Evolutionary conservation across 495 filamentous ascomycete genomes (phyloP), one percentile per base, ranked within the genome.

Genomic region (Mycothermus thermophilus): DNA sequence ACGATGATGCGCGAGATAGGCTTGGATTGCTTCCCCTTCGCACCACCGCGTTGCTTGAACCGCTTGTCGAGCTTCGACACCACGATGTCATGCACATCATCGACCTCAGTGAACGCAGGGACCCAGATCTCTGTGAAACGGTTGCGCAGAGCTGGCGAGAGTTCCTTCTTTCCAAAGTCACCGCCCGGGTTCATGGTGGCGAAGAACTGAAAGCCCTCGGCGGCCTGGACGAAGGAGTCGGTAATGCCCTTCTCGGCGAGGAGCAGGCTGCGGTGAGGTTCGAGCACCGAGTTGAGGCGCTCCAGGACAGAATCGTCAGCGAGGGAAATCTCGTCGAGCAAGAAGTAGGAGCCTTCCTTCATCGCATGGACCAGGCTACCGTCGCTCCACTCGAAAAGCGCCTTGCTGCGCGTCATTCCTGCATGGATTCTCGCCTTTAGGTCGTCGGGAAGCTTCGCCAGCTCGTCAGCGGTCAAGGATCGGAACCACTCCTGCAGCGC

Each of bases 111-210:
- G 28, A 81, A 60, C 3, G 85, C 66, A 3, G 90, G 85, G 0
- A 94, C 92, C 92, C 92, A 99, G 14, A 99, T 93, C 52, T 99
- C 92, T 0, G 92, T 99, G 60, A 99, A 95, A 26, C 92, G 79
- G 52, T 99, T 96, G 16, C 92, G 72, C 34, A 99, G 64, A 16
- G 92, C 92, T 4, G 88, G 87, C 3, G 92, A 96, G 29, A 99
- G 75, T 54, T 99, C 92, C 44, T 80, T 79, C 52, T 99, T 99
- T 36, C 92, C 92, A 53, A 94, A 96, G 48, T 99, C 92, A 35
- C 92, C 92, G 24, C 90, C 92, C 7, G 92, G 92, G 43, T 99
- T 99, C 92, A 99, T 99, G 2, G 92, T 99, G 11, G 92, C 88
- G 30, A 96, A 64, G 50, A 96, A 93, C 51, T 96, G 88, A 58